A percentile compares a stretch with the other conserved stretches of the same genome.
These are phyloP conservation scores for Diaporthe capsici DNA, from an alignment of 2,329 filamentous ascomycete genomes.

Conservation along the genomic window DNA sequence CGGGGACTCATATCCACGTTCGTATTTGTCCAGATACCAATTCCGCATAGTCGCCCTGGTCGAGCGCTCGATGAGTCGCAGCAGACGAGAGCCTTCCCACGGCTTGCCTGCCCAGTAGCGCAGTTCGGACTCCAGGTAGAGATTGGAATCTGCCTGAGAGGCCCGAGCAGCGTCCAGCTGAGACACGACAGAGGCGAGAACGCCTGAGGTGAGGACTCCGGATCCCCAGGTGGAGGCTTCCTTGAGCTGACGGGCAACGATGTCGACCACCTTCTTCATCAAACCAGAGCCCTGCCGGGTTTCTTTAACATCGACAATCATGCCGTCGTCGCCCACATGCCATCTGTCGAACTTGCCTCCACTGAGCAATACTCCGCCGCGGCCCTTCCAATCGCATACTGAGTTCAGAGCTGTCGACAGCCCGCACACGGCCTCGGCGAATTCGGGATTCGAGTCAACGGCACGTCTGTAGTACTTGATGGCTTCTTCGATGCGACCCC, in stretches of 20 bases:
- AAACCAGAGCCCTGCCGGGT: constrained; percentile 79
- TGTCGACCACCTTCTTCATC: constrained; percentile 90
- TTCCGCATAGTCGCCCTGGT: constrained; percentile 83
- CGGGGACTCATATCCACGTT: constrained; percentile 70
- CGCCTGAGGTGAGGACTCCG: constrained; percentile 73
- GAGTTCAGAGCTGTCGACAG: constrained; percentile 96
- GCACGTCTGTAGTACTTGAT: constrained; percentile 93
- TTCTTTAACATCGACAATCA: constrained; percentile 80
- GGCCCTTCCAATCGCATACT: constrained; percentile 93
- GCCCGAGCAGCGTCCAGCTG: constrained; percentile 60
- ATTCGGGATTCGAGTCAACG: constrained; percentile 92
- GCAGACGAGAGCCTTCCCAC: constrained; percentile 90
- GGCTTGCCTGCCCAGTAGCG: constrained; percentile 77
- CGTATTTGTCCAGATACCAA: constrained; percentile 89
- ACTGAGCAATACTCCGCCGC: constrained; percentile 86
- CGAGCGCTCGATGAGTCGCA: constrained; percentile 87
- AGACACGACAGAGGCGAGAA: constrained; percentile 64
- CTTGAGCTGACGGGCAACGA: constrained; percentile 87
- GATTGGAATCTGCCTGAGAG: constrained; percentile 50
- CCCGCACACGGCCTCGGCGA: constrained; percentile 96
- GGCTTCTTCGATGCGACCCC: constrained; percentile 91
- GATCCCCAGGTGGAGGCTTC: constrained; percentile 91
- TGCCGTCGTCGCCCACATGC: constrained; percentile 90
- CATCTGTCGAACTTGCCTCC: constrained; percentile 85
- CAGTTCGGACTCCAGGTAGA: constrained; percentile 59